Base-by-base conservation (phyloP, 176 grass and related monocot genomes). In the Lolium multiflorum region DNA sequence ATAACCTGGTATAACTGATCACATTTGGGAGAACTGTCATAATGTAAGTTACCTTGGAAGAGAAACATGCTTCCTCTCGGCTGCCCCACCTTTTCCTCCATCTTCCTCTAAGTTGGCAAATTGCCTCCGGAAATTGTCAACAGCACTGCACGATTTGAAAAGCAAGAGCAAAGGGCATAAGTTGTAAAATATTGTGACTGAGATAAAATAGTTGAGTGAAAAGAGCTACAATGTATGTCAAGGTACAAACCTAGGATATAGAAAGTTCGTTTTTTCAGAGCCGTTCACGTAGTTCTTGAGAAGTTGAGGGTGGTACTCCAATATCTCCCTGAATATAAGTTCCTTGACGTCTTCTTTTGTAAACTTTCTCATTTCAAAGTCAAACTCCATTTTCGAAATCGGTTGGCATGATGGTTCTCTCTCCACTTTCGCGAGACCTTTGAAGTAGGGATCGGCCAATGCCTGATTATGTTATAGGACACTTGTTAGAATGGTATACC, bases 301-400 rank as follows among this genome's bases (percentile, higher is more conserved):
- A 54, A 99, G 85, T 70, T 91, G 90, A 88, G 94, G 94, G 88
- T 99, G 97, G 35, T 99, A 99, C 64, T 99, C 94, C 60, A 99
- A 51, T 83, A 99, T 92, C 87, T 99, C 97, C 74, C 73, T 81
- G 52, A 99, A 99, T 55, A 99, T 96, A 85, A 99, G 97, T 83
- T 96, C 97, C 80, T 90, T 94, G 52, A 99, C 63, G 24, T 99
- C 92, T 17, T 99, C 97, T 90, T 96, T 96, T 7, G 94, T 99
- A 71, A 94, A 86, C 54, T 88, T 94, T 80, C 83, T 92, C 25
- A 87, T 74, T 70, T 99, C 96, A 90, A 99, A 99, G 83, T 99
- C 97, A 80, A 99, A 99, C 68, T 99, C 97, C 90, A 91, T 87
- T 76, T 99, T 96, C 35, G 97, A 86, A 84, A 99, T 96, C 66